phyloP scores from a whole-genome alignment of 2,329 filamentous ascomycete genomes.

The Myriosclerotinia curreyana region DNA sequence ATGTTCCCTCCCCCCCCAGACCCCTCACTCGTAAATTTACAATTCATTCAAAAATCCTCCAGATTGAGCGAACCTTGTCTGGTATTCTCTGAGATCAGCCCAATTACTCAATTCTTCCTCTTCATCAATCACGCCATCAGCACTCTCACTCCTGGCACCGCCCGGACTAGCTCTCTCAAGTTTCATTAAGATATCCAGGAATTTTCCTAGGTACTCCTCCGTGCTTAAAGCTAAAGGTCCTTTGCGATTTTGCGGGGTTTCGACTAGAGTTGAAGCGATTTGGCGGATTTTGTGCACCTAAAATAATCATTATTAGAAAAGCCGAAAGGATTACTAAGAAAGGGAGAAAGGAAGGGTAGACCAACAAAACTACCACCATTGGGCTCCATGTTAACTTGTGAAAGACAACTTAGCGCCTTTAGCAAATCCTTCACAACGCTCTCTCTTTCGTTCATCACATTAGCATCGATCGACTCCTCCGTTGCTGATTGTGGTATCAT shows the following conservation, averaged over 20 bases:
- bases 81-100: conserved; percentile 76
- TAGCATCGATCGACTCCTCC: conserved; percentile 41
- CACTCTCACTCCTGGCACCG: conserved; percentile 44
- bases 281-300: conserved; percentile 77
- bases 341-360: conserved; percentile 25
- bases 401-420: conserved; percentile 70
- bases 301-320: conserved; percentile 22
- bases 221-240: conserved; percentile 54
- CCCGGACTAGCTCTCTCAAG: conserved; percentile 53
- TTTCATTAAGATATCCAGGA: conserved; percentile 71
- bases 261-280: conserved; percentile 76
- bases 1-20: neutral
- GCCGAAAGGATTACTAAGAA: neutral
- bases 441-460: conserved; percentile 73
- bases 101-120: conserved; percentile 74
- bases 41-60: conserved; percentile 50
- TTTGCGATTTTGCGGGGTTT: conserved; percentile 53
- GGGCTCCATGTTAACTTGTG: conserved; percentile 79
- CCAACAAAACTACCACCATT: conserved; percentile 63
- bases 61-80: conserved; percentile 66
- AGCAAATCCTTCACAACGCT: conserved; percentile 79
- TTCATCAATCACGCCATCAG: conserved; percentile 55
- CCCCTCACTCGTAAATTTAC: neutral
- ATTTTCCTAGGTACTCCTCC: conserved; percentile 68
- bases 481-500: conserved; percentile 42